phyloP scores from a whole-genome alignment of 148 eudicot genomes.

The Limonium bicolor region DNA sequence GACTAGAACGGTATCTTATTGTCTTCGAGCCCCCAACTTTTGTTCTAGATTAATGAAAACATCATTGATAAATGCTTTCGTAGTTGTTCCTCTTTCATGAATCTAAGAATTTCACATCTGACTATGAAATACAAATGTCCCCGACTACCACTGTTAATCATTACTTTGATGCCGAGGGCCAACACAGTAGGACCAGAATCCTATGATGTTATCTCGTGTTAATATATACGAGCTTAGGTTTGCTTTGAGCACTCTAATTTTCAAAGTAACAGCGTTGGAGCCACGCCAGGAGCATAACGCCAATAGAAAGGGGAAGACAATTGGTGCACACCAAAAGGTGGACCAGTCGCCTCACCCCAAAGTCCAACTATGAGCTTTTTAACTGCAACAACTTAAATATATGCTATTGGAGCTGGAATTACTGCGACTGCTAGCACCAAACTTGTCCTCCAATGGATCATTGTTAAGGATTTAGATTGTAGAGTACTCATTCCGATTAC shows the following conservation, averaged over 20 bases:
- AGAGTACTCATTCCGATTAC: too few relatives aligned
- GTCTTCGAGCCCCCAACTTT: too few relatives aligned
- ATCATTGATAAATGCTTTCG: constrained; percentile 37
- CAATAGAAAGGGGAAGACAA: too few relatives aligned
- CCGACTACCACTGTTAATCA: neutral
- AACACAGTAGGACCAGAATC: neutral
- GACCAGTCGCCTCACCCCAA: neutral
- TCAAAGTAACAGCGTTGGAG: neutral
- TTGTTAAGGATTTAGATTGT: too few relatives aligned
- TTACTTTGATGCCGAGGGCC: neutral
- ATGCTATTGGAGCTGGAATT: constrained; percentile 1
- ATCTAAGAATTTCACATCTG: too few relatives aligned
- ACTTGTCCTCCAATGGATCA: constrained; percentile 3
- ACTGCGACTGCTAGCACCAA: neutral
- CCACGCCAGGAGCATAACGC: too few relatives aligned
- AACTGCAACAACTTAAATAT: too few relatives aligned
- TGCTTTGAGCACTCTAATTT: too few relatives aligned
- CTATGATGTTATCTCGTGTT: neutral
- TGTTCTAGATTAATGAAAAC: too few relatives aligned
- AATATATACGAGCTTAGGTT: neutral
- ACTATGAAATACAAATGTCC: too few relatives aligned
- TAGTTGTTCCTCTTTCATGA: constrained; percentile 28
- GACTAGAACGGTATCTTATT: too few relatives aligned
- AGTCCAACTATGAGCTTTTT: neutral
- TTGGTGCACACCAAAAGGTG: too few relatives aligned